Evolutionary conservation across 768 basidiomycete genomes (phyloP), one percentile per base, ranked within the genome.

Genomic region (Auricularia sp.): DNA sequence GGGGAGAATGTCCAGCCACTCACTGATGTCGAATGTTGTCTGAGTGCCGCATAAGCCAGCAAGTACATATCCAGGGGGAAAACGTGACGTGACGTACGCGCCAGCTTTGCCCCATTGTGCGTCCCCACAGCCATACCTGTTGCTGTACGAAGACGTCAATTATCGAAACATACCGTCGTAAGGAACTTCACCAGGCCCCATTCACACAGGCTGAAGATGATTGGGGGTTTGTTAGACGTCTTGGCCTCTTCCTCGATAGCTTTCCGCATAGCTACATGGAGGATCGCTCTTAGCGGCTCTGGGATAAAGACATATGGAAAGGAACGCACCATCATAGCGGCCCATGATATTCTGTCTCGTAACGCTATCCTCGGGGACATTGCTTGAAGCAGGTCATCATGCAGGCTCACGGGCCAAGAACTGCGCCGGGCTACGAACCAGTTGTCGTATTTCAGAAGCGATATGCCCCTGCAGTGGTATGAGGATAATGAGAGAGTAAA

Each of bases 101-200:
- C 87, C 87, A 87, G 69, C 82, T 84, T 68, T 87, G 86, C 0
- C 86, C 86, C 16, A 84, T 74, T 33, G 72, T 72, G 66, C 72
- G 78, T 1, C 82, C 87, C 87, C 87, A 87, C 3, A 81, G 64
- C 85, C 84, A 87, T 0, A 83, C 83, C 74, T 85, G 81, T 69
- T 81, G 76, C 83, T 85, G 66, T 23, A 35, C 29, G 29, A 29
- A 29, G 29, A 29, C 29, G 29, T 29, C 29, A 29, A 29, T 29
- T 29, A 29, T 29, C 29, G 29, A 29, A 29, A 29, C 29, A 29
- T 29, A 29, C 29, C 29, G 29, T 29, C 29, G 16, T 23, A 59
- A 12, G 5, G 36, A 3, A 6, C 68, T 72, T 51, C 71, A 87
- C 87, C 69, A 80, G 74, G 58, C 87, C 87, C 87, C 87, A 88